phyloP scores from a whole-genome alignment of 176 grass and related monocot species.

The Musa itinerans region DNA sequence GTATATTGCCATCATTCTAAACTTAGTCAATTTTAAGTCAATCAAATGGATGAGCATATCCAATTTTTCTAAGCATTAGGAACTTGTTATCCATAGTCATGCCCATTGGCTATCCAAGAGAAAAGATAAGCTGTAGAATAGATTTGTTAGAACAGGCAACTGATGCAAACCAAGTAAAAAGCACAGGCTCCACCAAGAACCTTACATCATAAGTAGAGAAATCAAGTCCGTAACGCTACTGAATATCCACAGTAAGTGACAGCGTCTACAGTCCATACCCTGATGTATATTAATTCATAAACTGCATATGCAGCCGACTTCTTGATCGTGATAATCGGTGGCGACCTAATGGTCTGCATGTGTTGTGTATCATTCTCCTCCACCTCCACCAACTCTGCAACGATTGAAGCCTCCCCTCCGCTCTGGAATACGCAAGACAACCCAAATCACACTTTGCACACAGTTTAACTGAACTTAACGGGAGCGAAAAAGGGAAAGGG shows the following conservation, averaged over 20 bases:
- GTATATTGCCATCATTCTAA: too few species aligned
- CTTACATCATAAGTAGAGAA: neutral
- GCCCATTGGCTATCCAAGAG: too few species aligned
- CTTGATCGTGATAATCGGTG: conserved; percentile 59
- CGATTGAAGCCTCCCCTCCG: conserved; percentile 62
- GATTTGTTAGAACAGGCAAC: too few species aligned
- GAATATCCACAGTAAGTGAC: neutral
- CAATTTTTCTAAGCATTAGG: too few species aligned
- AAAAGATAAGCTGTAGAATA: too few species aligned
- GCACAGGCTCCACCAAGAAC: too few species aligned
- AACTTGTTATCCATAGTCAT: too few species aligned
- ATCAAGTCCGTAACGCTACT: neutral
- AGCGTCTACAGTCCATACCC: conserved; percentile 24
- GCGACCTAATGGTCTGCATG: conserved; percentile 31
- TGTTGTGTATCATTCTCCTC: conserved; percentile 37
- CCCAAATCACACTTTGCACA: neutral
- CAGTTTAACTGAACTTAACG: neutral
- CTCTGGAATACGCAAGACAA: conserved; percentile 25
- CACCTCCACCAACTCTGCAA: conserved; percentile 50
- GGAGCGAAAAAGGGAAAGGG: neutral
- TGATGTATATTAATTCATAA: conserved; percentile 47
- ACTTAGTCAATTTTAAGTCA: too few species aligned
- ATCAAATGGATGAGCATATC: too few species aligned
- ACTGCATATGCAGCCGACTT: conserved; percentile 51
- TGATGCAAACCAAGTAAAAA: too few species aligned